Conservation (phyloP, 768 basidiomycete genomes). For the Dendrothele bispora region DNA sequence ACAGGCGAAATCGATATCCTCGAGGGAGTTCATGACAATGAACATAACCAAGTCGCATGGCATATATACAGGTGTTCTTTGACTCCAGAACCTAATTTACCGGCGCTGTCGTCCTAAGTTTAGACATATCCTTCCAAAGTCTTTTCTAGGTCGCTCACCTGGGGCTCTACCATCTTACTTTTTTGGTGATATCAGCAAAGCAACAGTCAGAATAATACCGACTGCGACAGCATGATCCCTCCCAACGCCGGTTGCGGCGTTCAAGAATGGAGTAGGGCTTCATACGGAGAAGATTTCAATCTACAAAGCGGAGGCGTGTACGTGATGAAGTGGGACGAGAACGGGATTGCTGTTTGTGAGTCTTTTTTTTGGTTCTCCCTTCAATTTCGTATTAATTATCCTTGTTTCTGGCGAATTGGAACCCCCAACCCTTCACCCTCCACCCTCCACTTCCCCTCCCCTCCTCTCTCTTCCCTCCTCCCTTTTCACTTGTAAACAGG, state of each 20-base stretch:
- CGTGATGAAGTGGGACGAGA: slow-evolving; percentile 86
- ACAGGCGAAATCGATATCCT: slow-evolving; percentile 81
- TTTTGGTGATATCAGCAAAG: slow-evolving; percentile 55
- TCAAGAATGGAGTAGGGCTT: slow-evolving; percentile 77
- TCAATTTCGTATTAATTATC: neutral
- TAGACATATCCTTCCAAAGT: too few species aligned
- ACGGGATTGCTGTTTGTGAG: slow-evolving; percentile 74
- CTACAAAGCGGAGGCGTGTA: slow-evolving; percentile 79
- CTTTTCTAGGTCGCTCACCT: too few species aligned
- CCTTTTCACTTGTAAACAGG: slow-evolving; percentile 65
- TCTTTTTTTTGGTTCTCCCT: neutral
- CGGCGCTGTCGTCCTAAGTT: slow-evolving; percentile 28
- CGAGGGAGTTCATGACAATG: slow-evolving; percentile 81
- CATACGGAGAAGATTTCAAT: slow-evolving; percentile 83
- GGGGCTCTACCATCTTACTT: slow-evolving; percentile 60
- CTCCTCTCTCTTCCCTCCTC: too few species aligned
- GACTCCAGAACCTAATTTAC: neutral
- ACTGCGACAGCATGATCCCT: slow-evolving; percentile 52
- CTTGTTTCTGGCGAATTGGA: too few species aligned
- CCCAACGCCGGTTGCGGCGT: slow-evolving; percentile 75
- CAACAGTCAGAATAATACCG: slow-evolving; percentile 47
- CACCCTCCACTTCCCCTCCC: too few species aligned
- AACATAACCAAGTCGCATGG: slow-evolving; percentile 86
- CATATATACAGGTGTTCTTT: slow-evolving; percentile 32
- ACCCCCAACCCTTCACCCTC: too few species aligned